Evolutionary conservation across 2,329 filamentous ascomycete genomes (phyloP), one percentile per base, ranked within the genome.

Genomic region (Colletotrichum cereale): DNA sequence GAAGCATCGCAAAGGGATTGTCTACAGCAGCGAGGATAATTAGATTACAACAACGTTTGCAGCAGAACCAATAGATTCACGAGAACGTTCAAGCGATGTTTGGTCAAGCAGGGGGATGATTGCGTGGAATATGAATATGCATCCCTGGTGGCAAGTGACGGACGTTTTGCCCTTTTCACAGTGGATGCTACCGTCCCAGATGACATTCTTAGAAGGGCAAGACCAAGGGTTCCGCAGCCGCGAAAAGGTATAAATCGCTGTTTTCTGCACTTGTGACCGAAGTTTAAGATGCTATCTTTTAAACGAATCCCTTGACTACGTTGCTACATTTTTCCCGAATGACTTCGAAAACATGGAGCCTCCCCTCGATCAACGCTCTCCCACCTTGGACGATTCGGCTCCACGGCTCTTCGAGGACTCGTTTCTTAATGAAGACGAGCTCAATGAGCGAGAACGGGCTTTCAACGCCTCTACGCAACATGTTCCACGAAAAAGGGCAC

Each of bases 301-400:
- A 31, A 21, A 40, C n/a, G 7, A 31, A 29, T 36, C 40, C n/a
- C 38, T 26, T 10, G 6, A 57, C 40, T 38, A 40, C 38, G 36
- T 34, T 58, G 24, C 21, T 34, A 10, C 14, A 29, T 8, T n/a
- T 8, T 65, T 6, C 21, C 40, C 16, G 29, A 38, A 3, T 31
- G 2, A n/a, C 14, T 64, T 48, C 5, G 3, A n/a, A 24, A n/a
- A 57, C n/a, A 65, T 65, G 31, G 62, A 38, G 5, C 47, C 62
- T n/a, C 29, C 21, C 4, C 26, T 26, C n/a, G 2, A 57, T 24
- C 18, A 34, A 65, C 12, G 21, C 40, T 21, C 31, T 57, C 31
- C 14, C 14, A 21, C n/a, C 31, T 31, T 57, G 7, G 29, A 36
- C n/a, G 11, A 65, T n/a, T 40, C 14, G 5, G 29, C 16, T 44